Evolutionary conservation across 805 yeast genomes (phyloP).

Genomic region (Metschnikowia proteae): DNA sequence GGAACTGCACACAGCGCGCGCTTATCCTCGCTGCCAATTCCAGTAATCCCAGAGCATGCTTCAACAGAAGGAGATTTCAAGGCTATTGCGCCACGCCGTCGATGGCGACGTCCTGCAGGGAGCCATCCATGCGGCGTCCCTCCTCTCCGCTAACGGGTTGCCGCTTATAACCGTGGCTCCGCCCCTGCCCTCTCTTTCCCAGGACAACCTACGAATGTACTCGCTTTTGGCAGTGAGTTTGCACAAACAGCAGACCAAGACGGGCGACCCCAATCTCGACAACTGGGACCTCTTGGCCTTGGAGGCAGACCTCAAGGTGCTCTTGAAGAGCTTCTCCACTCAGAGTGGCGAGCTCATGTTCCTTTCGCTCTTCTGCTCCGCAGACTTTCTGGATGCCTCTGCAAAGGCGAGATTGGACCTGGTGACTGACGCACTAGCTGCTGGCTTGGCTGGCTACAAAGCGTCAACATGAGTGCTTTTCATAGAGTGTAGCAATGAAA

Average conservation of each 20-base stretch:
- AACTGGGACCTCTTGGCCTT: constrained; percentile 30
- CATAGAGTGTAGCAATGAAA: not conserved
- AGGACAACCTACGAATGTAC: constrained; percentile 33
- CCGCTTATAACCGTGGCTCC: constrained; percentile 38
- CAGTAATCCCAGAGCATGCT: constrained; percentile 25
- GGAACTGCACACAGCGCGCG: not conserved
- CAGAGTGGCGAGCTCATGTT: constrained; percentile 19
- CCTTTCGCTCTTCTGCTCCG: constrained; percentile 31
- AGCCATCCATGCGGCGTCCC: constrained; percentile 23
- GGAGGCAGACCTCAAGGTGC: constrained; percentile 26
- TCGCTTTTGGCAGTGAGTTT: constrained; percentile 34
- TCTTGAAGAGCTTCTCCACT: constrained; percentile 22
- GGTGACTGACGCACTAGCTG: constrained; percentile 25
- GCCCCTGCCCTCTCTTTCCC: constrained; percentile 16
- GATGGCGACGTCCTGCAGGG: constrained; percentile 19
- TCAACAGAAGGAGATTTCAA: constrained; percentile 37
- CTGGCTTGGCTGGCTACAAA: constrained; percentile 34
- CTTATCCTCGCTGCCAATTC: not conserved
- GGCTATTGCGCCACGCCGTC: constrained; percentile 33
- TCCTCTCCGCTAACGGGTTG: constrained; percentile 35
- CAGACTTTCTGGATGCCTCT: constrained; percentile 25
- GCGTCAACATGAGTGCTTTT: not conserved
- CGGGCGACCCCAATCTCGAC: constrained; percentile 15
- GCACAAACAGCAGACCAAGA: constrained; percentile 17
- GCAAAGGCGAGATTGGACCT: constrained; percentile 38